Evolutionary conservation across 257 asterid genomes (phyloP).

Genomic region (Osmanthus fragrans): DNA sequence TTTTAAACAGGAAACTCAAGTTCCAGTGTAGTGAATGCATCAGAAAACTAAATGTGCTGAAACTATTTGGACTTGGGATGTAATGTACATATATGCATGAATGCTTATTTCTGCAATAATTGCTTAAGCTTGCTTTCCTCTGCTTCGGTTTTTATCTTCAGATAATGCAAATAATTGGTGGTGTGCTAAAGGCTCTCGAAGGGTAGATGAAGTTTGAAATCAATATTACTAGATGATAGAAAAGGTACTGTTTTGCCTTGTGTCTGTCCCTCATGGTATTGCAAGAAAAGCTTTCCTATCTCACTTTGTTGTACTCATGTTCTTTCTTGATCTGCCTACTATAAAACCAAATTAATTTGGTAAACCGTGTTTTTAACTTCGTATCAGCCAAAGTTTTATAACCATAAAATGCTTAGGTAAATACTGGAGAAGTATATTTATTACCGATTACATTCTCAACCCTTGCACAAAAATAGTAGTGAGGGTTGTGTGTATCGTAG

Average conservation of each 20-base stretch:
- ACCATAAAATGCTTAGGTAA: neutral
- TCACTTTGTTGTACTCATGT: neutral
- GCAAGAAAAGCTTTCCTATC: neutral
- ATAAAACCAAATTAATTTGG: too few relatives aligned
- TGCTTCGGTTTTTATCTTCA: neutral
- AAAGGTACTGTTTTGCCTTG: neutral
- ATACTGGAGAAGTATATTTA: neutral
- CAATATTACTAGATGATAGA: neutral
- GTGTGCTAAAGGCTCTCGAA: neutral
- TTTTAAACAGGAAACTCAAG: neutral
- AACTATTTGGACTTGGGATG: neutral
- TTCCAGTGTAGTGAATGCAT: neutral
- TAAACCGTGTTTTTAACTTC: too few relatives aligned
- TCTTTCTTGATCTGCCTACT: neutral
- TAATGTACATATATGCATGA: neutral
- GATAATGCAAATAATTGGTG: neutral
- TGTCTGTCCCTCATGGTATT: neutral
- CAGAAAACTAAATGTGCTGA: neutral
- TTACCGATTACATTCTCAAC: neutral
- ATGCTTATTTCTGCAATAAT: neutral
- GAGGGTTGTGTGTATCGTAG: neutral
- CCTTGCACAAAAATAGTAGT: neutral
- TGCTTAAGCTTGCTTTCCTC: neutral
- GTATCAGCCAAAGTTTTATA: neutral
- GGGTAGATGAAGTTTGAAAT: neutral